Percentiles rank a stretch among this genome's conserved stretches.
These are phyloP conservation scores for Euphorbia peplus DNA, from an alignment of 345 rosid species.

Conservation along the genomic window DNA sequence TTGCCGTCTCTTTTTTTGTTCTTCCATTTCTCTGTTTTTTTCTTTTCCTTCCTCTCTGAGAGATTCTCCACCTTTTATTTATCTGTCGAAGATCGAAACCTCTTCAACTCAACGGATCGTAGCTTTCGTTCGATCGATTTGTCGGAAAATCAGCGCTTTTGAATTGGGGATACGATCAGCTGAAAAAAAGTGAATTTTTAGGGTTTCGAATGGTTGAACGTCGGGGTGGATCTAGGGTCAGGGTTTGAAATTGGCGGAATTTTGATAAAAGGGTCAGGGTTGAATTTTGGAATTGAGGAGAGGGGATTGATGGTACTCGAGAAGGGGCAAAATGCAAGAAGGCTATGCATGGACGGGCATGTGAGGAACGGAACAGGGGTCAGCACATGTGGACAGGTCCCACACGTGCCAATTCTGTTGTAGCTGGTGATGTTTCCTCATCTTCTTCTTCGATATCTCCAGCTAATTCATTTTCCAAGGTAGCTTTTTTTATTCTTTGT, in stretches of 20 bases:
- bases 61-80: constrained; percentile 2
- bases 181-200: constrained; percentile 13
- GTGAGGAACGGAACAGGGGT: constrained; percentile 22
- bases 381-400: constrained; percentile 35
- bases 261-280: constrained; percentile 3
- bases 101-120: constrained; percentile 29
- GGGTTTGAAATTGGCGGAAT: constrained; percentile 20
- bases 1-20: constrained; percentile 32
- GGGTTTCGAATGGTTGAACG: constrained; percentile 31
- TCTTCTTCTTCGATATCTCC: constrained; percentile 39
- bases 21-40: constrained; percentile 11
- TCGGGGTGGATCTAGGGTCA: constrained; percentile 25
- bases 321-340: constrained; percentile 34
- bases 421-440: constrained; percentile 22
- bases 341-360: constrained; percentile 57
- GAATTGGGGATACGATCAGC: constrained; percentile 7
- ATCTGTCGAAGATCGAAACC: constrained; percentile 26
- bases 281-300: constrained; percentile 3
- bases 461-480: constrained; percentile 58
- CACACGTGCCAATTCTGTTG: constrained; percentile 27
- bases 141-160: neutral
- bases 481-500: constrained; percentile 11
- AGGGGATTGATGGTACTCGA: constrained; percentile 35
- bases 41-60: constrained; percentile 21
- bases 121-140: constrained; percentile 29